phyloP scores from a whole-genome alignment of 192 early-diverging fungal genomes.

The Funneliformis geosporum region DNA sequence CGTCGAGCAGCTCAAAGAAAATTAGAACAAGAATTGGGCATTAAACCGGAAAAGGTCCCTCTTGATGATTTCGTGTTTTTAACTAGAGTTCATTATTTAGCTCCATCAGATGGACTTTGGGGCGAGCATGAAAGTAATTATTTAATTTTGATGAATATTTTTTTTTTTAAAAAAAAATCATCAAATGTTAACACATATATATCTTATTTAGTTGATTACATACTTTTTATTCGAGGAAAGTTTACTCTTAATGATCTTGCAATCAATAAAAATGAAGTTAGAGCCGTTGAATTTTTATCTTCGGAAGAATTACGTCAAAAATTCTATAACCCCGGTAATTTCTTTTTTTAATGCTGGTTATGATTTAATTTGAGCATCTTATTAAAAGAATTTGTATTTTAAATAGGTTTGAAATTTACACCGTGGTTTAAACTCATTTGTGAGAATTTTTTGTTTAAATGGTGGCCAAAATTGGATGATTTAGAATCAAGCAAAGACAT shows the following conservation, averaged over 20 bases:
- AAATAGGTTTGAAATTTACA: constrained; percentile 70
- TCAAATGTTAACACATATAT: not conserved
- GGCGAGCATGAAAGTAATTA: constrained; percentile 90
- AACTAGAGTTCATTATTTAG: constrained; percentile 95
- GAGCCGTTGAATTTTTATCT: constrained; percentile 77
- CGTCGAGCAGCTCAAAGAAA: constrained; percentile 90
- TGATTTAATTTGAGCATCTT: not conserved
- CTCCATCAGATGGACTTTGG: constrained; percentile 94
- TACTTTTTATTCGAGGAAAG: constrained; percentile 80
- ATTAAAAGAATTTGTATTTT: constrained; percentile 22
- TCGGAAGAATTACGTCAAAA: constrained; percentile 78
- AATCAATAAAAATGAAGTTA: constrained; percentile 90
- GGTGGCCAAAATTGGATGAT: constrained; percentile 83
- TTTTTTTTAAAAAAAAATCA: not conserved
- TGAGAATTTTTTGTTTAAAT: constrained; percentile 89
- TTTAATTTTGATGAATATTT: not conserved
- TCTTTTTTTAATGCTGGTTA: not conserved
- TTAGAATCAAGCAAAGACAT: not conserved
- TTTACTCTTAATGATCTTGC: constrained; percentile 65
- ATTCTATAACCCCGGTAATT: constrained; percentile 59
- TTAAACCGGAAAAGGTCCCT: constrained; percentile 73
- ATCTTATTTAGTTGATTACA: constrained; percentile 73
- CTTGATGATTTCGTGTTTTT: constrained; percentile 85
- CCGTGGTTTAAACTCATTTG: constrained; percentile 98
- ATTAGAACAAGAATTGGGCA: constrained; percentile 94